Conservation (phyloP, 2,329 filamentous ascomycete species). For the Fusarium buharicum region DNA sequence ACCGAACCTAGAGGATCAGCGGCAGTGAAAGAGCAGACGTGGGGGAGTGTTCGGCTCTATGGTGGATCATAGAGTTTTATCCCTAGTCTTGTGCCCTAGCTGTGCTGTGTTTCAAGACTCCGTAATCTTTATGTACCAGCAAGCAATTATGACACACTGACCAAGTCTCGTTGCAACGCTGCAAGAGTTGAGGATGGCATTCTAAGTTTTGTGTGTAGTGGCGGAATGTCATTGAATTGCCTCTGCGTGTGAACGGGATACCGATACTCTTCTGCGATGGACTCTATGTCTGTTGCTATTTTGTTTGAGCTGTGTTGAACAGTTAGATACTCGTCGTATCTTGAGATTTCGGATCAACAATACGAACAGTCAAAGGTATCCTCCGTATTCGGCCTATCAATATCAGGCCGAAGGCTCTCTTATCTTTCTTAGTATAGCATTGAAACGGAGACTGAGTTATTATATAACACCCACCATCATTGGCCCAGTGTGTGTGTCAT, state of each 20-base stretch:
- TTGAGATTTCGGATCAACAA: background rate
- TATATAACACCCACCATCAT: conserved; percentile 12
- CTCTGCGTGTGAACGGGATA: too few relatives aligned
- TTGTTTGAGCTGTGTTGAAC: background rate
- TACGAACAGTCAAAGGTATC: background rate
- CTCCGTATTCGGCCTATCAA: background rate
- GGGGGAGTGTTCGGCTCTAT: background rate
- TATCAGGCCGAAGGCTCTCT: background rate
- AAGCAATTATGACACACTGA: too few relatives aligned
- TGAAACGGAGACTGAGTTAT: background rate
- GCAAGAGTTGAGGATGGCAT: background rate
- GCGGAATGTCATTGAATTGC: too few relatives aligned
- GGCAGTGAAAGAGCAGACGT: background rate
- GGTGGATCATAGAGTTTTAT: conserved; percentile 3
- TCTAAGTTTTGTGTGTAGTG: too few relatives aligned
- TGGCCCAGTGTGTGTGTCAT: conserved; percentile 2
- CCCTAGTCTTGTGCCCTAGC: background rate
- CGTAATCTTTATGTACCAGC: too few relatives aligned
- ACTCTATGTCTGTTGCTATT: background rate
- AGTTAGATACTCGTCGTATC: background rate
- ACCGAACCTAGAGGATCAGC: conserved; percentile 30
- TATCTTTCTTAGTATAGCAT: background rate
- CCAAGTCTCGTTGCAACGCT: background rate
- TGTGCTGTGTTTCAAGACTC: background rate
- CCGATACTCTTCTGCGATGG: too few relatives aligned